Conservation (phyloP, 257 asterid species). For the Paraleonurus japonicus region DNA sequence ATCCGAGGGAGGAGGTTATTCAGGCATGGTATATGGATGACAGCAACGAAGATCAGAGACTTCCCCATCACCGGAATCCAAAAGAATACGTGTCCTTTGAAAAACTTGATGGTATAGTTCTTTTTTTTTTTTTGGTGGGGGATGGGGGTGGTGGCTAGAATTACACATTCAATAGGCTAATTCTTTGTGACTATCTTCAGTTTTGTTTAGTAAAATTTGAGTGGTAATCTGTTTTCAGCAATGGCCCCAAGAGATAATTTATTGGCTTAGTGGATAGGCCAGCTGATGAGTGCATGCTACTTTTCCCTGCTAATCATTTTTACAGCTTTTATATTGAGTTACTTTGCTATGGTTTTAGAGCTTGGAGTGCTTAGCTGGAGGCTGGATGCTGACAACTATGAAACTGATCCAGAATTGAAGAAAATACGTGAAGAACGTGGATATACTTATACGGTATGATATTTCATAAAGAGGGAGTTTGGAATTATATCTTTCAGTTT, state of each 20-base stretch:
- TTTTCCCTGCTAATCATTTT: not conserved
- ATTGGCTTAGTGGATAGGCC: not conserved
- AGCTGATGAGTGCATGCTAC: not conserved
- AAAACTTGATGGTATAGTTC: constrained; percentile 70
- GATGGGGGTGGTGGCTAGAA: not conserved
- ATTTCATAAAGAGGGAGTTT: not conserved
- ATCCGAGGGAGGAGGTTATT: constrained; percentile 62
- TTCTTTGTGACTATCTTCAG: not conserved
- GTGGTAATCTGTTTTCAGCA: not conserved
- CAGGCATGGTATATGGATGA: constrained; percentile 99
- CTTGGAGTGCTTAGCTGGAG: constrained; percentile 96
- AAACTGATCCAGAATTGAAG: constrained; percentile 83
- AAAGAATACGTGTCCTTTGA: constrained; percentile 78
- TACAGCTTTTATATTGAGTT: constrained; percentile 16
- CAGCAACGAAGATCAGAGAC: constrained; percentile 84
- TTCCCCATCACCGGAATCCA: constrained; percentile 87
- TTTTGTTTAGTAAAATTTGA: not conserved
- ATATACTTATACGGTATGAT: constrained; percentile 72
- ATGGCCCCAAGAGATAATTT: not conserved
- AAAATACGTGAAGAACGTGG: constrained; percentile 87
- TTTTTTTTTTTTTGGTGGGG: not conserved
- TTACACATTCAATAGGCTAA: not conserved
- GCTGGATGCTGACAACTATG: constrained; percentile 86
- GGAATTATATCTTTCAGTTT: constrained; percentile 3
- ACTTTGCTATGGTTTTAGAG: constrained; percentile 42